Conservation (phyloP, 176 grass and related monocot species). For the Eremochloa ophiuroides region DNA sequence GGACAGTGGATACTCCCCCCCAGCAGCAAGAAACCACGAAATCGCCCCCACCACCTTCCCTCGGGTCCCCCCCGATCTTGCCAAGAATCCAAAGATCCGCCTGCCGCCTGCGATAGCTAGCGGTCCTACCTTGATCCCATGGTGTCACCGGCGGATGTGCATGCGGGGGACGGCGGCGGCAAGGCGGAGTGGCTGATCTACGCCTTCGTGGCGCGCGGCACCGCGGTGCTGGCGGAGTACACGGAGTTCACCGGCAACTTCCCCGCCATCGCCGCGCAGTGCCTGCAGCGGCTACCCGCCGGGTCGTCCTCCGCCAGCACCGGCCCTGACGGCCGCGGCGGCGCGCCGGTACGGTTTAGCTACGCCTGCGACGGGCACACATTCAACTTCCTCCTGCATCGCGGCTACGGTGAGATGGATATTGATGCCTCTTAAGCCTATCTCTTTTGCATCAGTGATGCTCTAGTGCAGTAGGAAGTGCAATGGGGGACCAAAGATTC, state of each 20-base stretch:
- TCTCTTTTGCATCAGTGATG: not conserved
- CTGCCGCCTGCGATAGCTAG: not conserved
- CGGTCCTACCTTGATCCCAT: slow-evolving; percentile 15
- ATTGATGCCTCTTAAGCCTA: not conserved
- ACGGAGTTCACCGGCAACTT: slow-evolving; percentile 97
- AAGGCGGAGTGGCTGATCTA: slow-evolving; percentile 82
- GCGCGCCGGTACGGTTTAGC: slow-evolving; percentile 42
- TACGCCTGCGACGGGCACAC: slow-evolving; percentile 87
- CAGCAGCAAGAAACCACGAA: slow-evolving; percentile 22
- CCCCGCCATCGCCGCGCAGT: slow-evolving; percentile 71
- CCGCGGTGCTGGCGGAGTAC: slow-evolving; percentile 83
- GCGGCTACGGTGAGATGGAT: slow-evolving; percentile 59
- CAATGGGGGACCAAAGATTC: no score
- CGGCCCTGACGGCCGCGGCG: not conserved
- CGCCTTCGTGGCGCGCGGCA: slow-evolving; percentile 89
- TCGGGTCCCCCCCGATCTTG: slow-evolving; percentile 1
- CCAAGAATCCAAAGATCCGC: slow-evolving; percentile 1
- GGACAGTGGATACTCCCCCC: slow-evolving; percentile 12
- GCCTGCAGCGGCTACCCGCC: slow-evolving; percentile 79
- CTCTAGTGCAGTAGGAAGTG: not conserved
- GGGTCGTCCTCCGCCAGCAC: slow-evolving; percentile 12
- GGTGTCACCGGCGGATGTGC: slow-evolving; percentile 22
- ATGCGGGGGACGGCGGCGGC: slow-evolving; percentile 25
- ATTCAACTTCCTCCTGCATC: slow-evolving; percentile 86
- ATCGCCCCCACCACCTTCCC: slow-evolving; percentile 4